Evolutionary conservation across 306 rosid species (phyloP), one percentile per base, ranked within the genome.

Genomic region (Senna siamea): DNA sequence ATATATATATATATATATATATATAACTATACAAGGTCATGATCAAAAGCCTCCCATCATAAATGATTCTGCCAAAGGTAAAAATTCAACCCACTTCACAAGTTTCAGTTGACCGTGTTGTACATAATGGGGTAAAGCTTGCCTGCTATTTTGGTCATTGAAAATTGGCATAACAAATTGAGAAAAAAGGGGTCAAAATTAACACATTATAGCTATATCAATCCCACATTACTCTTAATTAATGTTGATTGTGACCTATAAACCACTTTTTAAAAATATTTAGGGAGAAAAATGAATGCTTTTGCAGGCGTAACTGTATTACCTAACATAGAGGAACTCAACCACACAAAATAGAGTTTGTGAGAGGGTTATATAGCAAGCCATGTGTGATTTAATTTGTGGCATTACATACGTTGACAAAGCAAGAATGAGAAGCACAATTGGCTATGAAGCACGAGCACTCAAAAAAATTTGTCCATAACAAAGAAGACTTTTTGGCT

Each of bases 251-350:
- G 41, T 70, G 47, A 71, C 79, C 78, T 72, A 81, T 71, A 68
- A 78, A 54, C 71, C 50, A 74, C 76, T 35, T 55, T 46, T 11
- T 17, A 32, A 15, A 60, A 48, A 20, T 47, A 12, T 15, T 44
- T 66, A 54, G 13, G 28, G 32, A 50, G 48, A 57, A 62, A 70
- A 48, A 57, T 51, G 54, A 76, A 54, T 60, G 51, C 5, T 65
- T 55, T 69, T 50, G 68, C 32, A 56, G 38, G 78, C 56, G 44
- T 52, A 73, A 58, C 37, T 58, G 20, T 70, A 67, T 48, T 78
- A 80, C 90, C 90, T 78, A 84, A 76, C 86, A 75, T 57, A 67
- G 19, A 68, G 63, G 65, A 72, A 82, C 66, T 75, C 75, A 76
- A 57, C 72, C 66, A 43, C 65, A 66, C 52, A 74, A 73, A 70